Conservation (phyloP, 139 green algal species). For the Closterium sp. region DNA sequence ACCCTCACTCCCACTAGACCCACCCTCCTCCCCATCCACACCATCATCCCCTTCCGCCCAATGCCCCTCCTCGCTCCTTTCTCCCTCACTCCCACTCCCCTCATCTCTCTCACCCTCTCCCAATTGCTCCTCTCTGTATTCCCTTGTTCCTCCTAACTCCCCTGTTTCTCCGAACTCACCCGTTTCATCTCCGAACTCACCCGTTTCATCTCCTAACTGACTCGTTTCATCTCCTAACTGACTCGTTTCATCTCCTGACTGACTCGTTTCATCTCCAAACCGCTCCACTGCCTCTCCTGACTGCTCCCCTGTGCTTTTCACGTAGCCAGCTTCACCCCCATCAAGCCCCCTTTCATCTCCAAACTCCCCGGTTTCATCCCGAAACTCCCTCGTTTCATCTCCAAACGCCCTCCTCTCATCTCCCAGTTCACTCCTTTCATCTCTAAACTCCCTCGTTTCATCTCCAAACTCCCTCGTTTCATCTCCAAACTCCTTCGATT, state of each 20-base stretch:
- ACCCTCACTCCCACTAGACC: neutral
- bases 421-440: no score
- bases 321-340: neutral
- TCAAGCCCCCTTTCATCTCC: neutral
- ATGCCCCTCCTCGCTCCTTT: neutral
- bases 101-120: neutral
- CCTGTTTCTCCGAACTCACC: neutral
- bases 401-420: no score
- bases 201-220: neutral
- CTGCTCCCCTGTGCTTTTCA: neutral
- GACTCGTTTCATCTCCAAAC: neutral
- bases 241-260: neutral
- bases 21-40: neutral
- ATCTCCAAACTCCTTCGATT: no score
- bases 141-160: neutral
- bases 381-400: no score
- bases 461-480: no score
- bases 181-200: neutral
- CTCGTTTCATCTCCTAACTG: neutral
- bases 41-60: neutral
- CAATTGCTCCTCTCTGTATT: neutral
- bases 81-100: neutral
- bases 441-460: no score
- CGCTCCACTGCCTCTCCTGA: neutral
- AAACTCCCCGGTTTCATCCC: neutral